Evolutionary conservation across 2,329 filamentous ascomycete species (phyloP), one percentile per base, ranked within the genome.

Genomic region (Beauveria australis): DNA sequence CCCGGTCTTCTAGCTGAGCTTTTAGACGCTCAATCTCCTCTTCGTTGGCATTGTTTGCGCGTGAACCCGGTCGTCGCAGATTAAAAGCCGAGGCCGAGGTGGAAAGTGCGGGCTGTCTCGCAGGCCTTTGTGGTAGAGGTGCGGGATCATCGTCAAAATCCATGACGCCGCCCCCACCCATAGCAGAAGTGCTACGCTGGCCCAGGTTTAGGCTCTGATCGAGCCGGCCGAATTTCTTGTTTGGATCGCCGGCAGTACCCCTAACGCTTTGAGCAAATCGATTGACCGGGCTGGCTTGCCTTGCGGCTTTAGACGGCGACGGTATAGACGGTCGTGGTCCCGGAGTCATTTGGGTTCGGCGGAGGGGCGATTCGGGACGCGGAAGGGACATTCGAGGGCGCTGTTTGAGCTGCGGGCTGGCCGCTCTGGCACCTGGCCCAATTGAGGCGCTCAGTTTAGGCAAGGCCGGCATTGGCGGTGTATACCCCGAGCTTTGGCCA

Each of bases 391-490:
- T 86, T 61, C 92, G 85, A 49, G 85, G 76, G 16, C 62, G 67
- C 66, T 83, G 86, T 71, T 89, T 92, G 67, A 87, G 83, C 53
- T 83, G 78, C 3, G 92, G 90, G 68, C 89, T 93, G 26, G 86
- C 72, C 30, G 87, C 85, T 69, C 88, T 83, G 46, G 69, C 68
- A 10, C 85, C 84, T 7, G 89, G 89, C 1, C 92, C 92, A 49
- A 96, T 79, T 0, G 92, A 95, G 73, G 95, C 90, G 71, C 91
- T 94, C 76, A 97, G 94, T 70, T 92, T 92, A 60, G 88, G 82
- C 54, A 90, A 67, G 0, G 82, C 82, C 0, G 87, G 83, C 0
- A 82, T 87, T 3, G 87, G 84, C 33, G 89, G 82, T 24, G 87
- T 85, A 70, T 81, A 80, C 68, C 82, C 83, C 41, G 78, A 82